Base-by-base conservation (phyloP, 2,329 filamentous ascomycete species). In the Helicocarpus griseus region DNA sequence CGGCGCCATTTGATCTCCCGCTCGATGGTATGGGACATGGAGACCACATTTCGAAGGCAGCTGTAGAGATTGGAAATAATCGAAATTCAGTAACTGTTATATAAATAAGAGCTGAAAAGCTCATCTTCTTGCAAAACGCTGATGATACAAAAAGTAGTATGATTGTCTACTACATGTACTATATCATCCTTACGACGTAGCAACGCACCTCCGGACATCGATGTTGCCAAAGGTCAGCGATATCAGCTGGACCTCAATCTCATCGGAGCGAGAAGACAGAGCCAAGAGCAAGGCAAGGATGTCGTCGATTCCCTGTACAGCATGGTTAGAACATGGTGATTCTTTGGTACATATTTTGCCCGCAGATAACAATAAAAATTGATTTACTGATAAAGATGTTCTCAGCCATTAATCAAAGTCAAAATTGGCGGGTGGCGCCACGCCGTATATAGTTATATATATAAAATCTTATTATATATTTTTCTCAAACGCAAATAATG, bases 141-240 rank as follows among this genome's bases (percentile, higher is more conserved):
- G 51, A 36, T 14, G 45, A 21, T 19, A 44, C 36, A 39, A 14
- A 40, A 22, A 3, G 17, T 17, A 22, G 22, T 4, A 43, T 11
- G 14, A 43, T 6, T 4, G 22, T 28, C 11, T 11, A 3, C 4
- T 2, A 28, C 17, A 28, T 24, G 14, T 13, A 4, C 7, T 14
- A 9, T 28, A 17, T 43, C 14, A n/a, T 19, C 24, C 22, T 7
- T 19, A 22, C n/a, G 29, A 24, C 41, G 26, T 14, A 31, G 35
- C 24, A 5, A 58, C 72, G 54, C 68, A 89, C 86, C 82, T 90
- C 56, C 89, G 78, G 14, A 95, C 81, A 59, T 90, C 83, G 21
- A 97, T 87, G 65, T 98, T 98, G 52, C 93, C 93, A 68, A 93
- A 96, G 0, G 90, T 95, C 54, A 96, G 78, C 1, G 89, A 95